Percentiles rank a stretch among this genome's conserved stretches.
Conservation (phyloP, 805 yeast species). For the Candida ortonii region DNA sequence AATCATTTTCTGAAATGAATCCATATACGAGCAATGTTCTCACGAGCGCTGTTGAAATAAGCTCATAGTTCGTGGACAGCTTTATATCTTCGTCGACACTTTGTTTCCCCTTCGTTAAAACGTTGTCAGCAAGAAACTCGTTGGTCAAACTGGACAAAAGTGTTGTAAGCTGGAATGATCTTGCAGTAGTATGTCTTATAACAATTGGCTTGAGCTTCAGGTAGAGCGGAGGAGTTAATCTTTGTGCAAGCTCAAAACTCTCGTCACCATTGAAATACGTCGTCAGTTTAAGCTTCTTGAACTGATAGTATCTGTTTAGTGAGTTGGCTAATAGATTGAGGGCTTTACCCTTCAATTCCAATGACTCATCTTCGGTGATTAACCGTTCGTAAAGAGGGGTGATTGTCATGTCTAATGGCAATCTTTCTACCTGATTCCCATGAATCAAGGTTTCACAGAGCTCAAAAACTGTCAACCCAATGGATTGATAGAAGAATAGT, state of each 20-base stretch:
- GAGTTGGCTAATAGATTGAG: slow-evolving; percentile 67
- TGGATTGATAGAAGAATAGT: slow-evolving; percentile 71
- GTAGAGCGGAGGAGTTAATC: slow-evolving; percentile 53
- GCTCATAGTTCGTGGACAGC: slow-evolving; percentile 46
- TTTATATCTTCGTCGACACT: slow-evolving; percentile 25
- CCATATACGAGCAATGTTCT: slow-evolving; percentile 54
- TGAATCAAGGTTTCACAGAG: slow-evolving; percentile 64
- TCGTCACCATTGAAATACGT: slow-evolving; percentile 27
- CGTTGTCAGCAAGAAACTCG: slow-evolving; percentile 29
- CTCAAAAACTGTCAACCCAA: slow-evolving; percentile 67
- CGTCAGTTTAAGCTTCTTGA: slow-evolving; percentile 56
- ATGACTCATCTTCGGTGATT: slow-evolving; percentile 42
- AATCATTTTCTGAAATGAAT: slow-evolving; percentile 41
- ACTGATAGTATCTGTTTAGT: slow-evolving; percentile 82
- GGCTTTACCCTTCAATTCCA: slow-evolving; percentile 56
- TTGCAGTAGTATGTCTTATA: slow-evolving; percentile 31
- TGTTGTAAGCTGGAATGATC: slow-evolving; percentile 33
- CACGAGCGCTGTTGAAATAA: slow-evolving; percentile 53
- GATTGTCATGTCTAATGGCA: slow-evolving; percentile 62
- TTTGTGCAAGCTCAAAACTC: slow-evolving; percentile 44
- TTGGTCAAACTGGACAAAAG: slow-evolving; percentile 31
- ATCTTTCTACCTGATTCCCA: slow-evolving; percentile 58
- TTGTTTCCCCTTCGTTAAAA: slow-evolving; percentile 10
- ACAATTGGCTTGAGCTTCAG: slow-evolving; percentile 36
- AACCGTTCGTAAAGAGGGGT: slow-evolving; percentile 58